These are phyloP conservation scores for Trichoderma endophyticum DNA, from an alignment of 2,329 filamentous ascomycete species.

Conservation along the genomic window DNA sequence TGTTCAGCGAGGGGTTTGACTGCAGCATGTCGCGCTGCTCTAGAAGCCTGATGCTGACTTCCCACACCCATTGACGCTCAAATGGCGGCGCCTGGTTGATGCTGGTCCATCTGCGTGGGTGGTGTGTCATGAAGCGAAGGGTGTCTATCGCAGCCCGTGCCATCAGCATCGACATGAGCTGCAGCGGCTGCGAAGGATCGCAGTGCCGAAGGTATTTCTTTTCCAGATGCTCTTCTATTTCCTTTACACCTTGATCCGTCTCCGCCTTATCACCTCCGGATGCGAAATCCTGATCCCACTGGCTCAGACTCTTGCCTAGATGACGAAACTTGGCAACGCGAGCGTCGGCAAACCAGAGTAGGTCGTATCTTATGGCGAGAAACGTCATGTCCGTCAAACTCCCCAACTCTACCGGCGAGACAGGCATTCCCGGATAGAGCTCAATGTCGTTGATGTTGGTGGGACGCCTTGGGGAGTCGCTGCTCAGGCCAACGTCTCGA, in stretches of 20 bases:
- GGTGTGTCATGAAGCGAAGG: constrained; percentile 7
- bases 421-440: neutral
- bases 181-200: constrained; percentile 2
- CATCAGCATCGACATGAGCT: constrained; percentile 1
- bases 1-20: neutral
- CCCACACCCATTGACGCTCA: neutral
- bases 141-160: constrained; percentile 5
- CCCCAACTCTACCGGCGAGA: neutral
- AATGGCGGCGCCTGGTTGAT: constrained; percentile 5
- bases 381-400: neutral
- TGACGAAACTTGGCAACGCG: constrained; percentile 2
- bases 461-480: neutral
- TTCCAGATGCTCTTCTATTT: neutral
- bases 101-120: constrained; percentile 2
- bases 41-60: constrained; percentile 7
- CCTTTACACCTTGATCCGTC: neutral
- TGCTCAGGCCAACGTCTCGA: constrained; percentile 1
- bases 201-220: neutral
- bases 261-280: neutral
- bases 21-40: constrained; percentile 4
- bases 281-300: constrained; percentile 1
- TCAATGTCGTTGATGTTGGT: neutral
- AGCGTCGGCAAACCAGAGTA: neutral
- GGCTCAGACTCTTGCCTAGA: neutral
- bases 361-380: constrained; percentile 6